phyloP scores from a whole-genome alignment of 1,284 basidiomycete species.

The Xerocomus cyaneibrunnescens region DNA sequence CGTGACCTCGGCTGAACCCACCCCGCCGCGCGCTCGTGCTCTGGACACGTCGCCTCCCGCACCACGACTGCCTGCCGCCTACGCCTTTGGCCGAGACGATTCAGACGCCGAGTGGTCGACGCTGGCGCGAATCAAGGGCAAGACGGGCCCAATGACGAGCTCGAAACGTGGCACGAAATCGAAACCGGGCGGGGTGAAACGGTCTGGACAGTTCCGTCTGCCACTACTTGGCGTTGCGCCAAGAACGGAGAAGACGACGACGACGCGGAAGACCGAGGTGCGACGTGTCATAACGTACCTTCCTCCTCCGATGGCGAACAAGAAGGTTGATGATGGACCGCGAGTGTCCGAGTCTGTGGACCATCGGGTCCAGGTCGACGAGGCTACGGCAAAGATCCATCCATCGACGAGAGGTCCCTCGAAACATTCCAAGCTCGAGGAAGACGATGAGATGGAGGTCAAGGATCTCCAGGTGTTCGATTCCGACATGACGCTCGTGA shows the following conservation, averaged over 20 bases:
- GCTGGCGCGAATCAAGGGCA: slow-evolving; percentile 38
- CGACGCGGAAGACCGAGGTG: slow-evolving; percentile 14
- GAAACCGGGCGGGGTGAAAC: slow-evolving; percentile 19
- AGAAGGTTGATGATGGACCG: not conserved
- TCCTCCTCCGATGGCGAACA: slow-evolving; percentile 40
- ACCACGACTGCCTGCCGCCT: slow-evolving; percentile 24
- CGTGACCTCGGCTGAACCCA: not conserved
- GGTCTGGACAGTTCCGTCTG: slow-evolving; percentile 41
- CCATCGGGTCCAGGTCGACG: not conserved
- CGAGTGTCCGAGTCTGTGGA: not conserved
- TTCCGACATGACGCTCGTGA: slow-evolving; percentile 33
- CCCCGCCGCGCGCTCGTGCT: not conserved
- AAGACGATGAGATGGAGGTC: slow-evolving; percentile 2
- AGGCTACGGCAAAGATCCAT: not conserved
- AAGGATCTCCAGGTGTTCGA: slow-evolving; percentile 20
- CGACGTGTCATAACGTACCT: slow-evolving; percentile 46
- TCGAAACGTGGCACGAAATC: no score
- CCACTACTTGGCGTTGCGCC: slow-evolving; percentile 24
- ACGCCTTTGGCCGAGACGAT: slow-evolving; percentile 39
- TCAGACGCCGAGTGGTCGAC: slow-evolving; percentile 52
- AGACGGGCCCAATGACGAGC: not conserved
- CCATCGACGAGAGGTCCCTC: not conserved
- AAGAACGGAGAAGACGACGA: not conserved
- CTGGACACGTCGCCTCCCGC: not conserved
- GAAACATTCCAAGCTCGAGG: not conserved